phyloP scores from a whole-genome alignment of 176 grass and related monocot genomes.

The Poa pratensis region DNA sequence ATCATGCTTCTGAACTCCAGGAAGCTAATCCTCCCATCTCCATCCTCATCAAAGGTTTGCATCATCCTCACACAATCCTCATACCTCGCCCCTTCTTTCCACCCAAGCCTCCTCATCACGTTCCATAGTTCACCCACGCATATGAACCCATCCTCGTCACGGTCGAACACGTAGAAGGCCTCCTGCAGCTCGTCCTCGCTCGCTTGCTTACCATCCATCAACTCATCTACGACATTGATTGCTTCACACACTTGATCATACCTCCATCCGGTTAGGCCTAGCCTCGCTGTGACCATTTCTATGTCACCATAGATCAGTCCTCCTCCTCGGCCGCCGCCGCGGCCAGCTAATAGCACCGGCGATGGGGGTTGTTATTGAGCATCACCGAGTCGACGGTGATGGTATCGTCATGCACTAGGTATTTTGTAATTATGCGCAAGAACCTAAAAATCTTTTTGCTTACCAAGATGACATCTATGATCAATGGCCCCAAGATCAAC shows the following conservation, averaged over 20 bases:
- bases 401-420: neutral
- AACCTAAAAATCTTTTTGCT: neutral
- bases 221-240: neutral
- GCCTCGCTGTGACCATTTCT: neutral
- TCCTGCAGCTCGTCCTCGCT: conserved; percentile 41
- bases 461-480: neutral
- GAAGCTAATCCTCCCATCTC: conserved; percentile 46
- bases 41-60: conserved; percentile 19
- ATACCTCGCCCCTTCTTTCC: conserved; percentile 6
- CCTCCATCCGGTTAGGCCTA: neutral
- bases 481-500: conserved; percentile 28
- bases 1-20: conserved; percentile 52
- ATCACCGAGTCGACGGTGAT: neutral
- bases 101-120: conserved; percentile 50
- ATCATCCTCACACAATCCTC: conserved; percentile 54
- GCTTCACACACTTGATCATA: neutral
- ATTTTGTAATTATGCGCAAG: neutral
- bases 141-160: conserved; percentile 54
- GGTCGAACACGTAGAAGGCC: conserved; percentile 52
- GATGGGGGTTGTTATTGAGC: neutral
- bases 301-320: neutral
- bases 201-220: neutral
- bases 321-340: neutral
- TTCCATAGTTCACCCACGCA: conserved; percentile 43
- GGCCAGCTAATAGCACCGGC: too few species aligned